Evolutionary conservation across 208 protist genomes (phyloP), one percentile per base, ranked within the genome.

Genomic region (Trypanosoma platydactyli): DNA sequence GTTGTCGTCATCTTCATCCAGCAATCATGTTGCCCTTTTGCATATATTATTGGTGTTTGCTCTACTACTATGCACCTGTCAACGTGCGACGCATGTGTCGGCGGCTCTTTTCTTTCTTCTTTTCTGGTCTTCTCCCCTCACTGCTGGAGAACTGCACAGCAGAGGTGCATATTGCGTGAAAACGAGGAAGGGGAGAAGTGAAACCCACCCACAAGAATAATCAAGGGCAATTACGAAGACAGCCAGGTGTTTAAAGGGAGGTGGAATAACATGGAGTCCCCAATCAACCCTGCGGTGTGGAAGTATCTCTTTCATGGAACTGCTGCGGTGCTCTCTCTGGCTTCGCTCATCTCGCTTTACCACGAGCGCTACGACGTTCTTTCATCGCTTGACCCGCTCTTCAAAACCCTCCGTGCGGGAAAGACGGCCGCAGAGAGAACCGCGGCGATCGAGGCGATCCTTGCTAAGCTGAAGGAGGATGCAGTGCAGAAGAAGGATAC

Each of bases 281-380:
- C 89, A 0, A 91, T 95, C 52, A 89, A 91, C 71, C 89, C 86
- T 20, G 75, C 56, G 7, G 71, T 95, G 35, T 89, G 75, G 74
- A 75, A 82, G 71, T 75, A 79, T 54, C 72, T 95, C 52, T 90
- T 89, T 66, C 78, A 88, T 58, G 71, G 74, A n/a, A 61, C 73
- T 15, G 41, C 91, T 52, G 86, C 80, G 58, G 64, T 65, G 12
- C 73, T 89, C 33, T 71, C 80, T 20, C 60, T 64, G 20, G 79
- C 74, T 22, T 75, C 79, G 5, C 73, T 94, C 50, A 81, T 77
- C 57, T 92, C 86, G 27, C 56, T 92, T n/a, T 95, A 91, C 63
- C 86, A 89, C 64, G 79, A 95, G 71, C 80, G 78, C 74, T 79
- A 88, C 45, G 69, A 85, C 58, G 83, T 88, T 73, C 63, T 77